A percentile compares a stretch with the other conserved stretches of the same genome.
These are phyloP conservation scores for Anthracocystis walkeri DNA, from an alignment of 1,284 basidiomycete species.

Conservation along the genomic window DNA sequence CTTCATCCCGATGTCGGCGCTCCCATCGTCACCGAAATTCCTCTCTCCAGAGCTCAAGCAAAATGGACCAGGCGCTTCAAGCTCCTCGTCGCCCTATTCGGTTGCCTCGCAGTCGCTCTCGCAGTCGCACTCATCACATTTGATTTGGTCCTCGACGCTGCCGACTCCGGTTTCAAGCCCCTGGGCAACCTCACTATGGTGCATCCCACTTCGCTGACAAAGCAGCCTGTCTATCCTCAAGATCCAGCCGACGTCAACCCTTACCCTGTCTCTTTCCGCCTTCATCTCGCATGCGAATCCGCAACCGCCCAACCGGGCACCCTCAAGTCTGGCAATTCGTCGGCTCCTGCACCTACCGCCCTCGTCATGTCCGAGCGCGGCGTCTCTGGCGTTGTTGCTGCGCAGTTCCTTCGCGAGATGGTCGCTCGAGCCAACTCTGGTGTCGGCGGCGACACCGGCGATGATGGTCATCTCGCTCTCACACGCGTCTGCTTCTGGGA, in stretches of 20 bases:
- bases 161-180: conserved; percentile 49
- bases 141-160: conserved; percentile 52
- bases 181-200: conserved; percentile 49
- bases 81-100: conserved; percentile 42
- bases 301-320: conserved; percentile 26
- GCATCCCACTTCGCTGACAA: conserved; percentile 33
- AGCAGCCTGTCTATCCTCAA: conserved; percentile 37
- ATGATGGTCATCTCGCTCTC: conserved; percentile 56
- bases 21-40: conserved; percentile 45
- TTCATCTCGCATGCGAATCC: conserved; percentile 52
- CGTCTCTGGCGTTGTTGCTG: conserved; percentile 48
- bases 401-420: conserved; percentile 57
- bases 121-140: conserved; percentile 47
- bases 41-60: conserved; percentile 41
- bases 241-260: conserved; percentile 44
- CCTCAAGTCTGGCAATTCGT: conserved; percentile 15
- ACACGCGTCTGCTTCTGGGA: conserved; percentile 56
- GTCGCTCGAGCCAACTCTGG: conserved; percentile 26
- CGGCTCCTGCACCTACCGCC: conserved; percentile 39
- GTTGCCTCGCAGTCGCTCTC: conserved; percentile 29
- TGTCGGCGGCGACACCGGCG: conserved; percentile 10
- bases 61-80: conserved; percentile 50
- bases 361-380: conserved; percentile 57
- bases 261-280: conserved; percentile 45
- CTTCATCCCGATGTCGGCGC: conserved; percentile 41